A percentile compares a stretch with the other conserved stretches of the same genome.
Conservation (phyloP, 208 protist species). For the Trichomonas gallinae region DNA sequence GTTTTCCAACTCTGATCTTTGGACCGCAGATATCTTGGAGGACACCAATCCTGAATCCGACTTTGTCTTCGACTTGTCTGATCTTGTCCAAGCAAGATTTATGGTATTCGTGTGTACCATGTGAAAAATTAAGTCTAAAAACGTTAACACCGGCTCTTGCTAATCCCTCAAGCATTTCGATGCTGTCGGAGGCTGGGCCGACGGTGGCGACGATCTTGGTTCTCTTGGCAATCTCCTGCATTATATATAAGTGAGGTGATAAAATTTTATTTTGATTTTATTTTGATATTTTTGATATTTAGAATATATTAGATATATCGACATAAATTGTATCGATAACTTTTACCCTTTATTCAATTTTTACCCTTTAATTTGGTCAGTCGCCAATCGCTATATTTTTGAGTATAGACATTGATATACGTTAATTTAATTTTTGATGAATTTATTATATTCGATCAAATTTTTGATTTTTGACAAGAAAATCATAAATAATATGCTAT, state of each 20-base stretch:
- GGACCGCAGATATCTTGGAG: slow-evolving; percentile 42
- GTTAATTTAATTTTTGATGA: no score
- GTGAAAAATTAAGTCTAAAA: slow-evolving; percentile 38
- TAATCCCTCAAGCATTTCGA: slow-evolving; percentile 35
- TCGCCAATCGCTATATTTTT: no score
- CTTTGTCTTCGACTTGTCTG: not conserved
- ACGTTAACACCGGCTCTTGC: slow-evolving; percentile 40
- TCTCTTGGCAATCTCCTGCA: not conserved
- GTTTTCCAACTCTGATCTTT: slow-evolving; percentile 43
- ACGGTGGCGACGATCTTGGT: slow-evolving; percentile 46
- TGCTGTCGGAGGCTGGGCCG: slow-evolving; percentile 37
- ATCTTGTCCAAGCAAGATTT: slow-evolving; percentile 24
- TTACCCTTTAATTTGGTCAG: no score
- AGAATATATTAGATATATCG: no score
- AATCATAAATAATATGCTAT: no score
- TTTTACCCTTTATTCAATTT: no score
- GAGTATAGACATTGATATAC: no score
- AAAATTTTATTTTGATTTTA: no score
- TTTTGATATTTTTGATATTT: no score
- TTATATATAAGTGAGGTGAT: not conserved
- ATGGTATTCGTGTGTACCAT: slow-evolving; percentile 40
- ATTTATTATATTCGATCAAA: no score
- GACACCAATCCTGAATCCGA: slow-evolving; percentile 25
- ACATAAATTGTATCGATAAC: no score
- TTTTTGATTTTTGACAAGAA: no score